These are phyloP conservation scores for Suhomyces bribrorum DNA, from an alignment of 1,139 yeast species.

Conservation along the genomic window DNA sequence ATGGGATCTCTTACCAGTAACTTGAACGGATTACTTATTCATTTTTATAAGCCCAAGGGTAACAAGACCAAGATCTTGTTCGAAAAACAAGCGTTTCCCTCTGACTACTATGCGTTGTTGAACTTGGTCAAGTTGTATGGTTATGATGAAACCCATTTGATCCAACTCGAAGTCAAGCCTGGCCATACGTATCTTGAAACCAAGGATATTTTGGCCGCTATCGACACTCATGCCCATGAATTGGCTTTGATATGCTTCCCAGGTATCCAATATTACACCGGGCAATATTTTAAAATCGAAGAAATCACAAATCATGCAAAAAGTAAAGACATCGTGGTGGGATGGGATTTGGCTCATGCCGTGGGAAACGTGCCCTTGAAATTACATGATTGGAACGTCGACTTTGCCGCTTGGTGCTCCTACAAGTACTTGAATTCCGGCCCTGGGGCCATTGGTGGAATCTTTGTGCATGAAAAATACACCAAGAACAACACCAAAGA, in stretches of 20 bases:
- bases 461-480: constrained; percentile 64
- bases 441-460: constrained; percentile 89
- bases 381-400: constrained; percentile 86
- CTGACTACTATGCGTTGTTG: constrained; percentile 83
- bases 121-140: constrained; percentile 72
- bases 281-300: constrained; percentile 77
- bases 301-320: constrained; percentile 65
- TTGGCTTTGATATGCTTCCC: constrained; percentile 78
- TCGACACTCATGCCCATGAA: constrained; percentile 60
- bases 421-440: constrained; percentile 91
- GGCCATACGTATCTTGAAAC: constrained; percentile 62
- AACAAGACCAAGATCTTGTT: constrained; percentile 68
- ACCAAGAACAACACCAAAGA: constrained; percentile 35
- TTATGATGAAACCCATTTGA: constrained; percentile 55
- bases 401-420: constrained; percentile 93
- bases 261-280: constrained; percentile 91
- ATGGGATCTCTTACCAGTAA: constrained; percentile 88
- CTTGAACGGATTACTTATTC: constrained; percentile 68
- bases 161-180: constrained; percentile 60
- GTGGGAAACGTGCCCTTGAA: constrained; percentile 79
- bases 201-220: constrained; percentile 57
- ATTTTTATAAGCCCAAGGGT: constrained; percentile 72
- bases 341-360: constrained; percentile 97
- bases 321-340: constrained; percentile 52
- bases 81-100: constrained; percentile 88